A percentile compares a stretch with the other conserved stretches of the same genome.
These are phyloP conservation scores for Volutella citrinella DNA, from an alignment of 2,329 filamentous ascomycete genomes.

Conservation along the genomic window DNA sequence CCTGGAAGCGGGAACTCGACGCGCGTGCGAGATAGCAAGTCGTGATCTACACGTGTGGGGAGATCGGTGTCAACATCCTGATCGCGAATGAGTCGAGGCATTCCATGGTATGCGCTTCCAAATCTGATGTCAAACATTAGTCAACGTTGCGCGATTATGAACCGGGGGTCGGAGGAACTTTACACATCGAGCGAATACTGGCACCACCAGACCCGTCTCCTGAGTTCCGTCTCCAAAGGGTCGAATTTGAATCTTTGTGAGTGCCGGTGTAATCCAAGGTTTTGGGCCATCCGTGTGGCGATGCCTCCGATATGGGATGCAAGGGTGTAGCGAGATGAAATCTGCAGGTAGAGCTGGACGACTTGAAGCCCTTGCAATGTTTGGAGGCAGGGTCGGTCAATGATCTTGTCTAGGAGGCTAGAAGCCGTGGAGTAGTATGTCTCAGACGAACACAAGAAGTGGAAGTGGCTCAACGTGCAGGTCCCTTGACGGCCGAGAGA, in stretches of 20 bases:
- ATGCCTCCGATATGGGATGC: conserved; percentile 22
- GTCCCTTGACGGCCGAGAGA: conserved; percentile 11
- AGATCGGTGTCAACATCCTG: conserved; percentile 25
- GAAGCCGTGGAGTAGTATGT: conserved; percentile 16
- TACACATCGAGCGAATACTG: conserved; percentile 24
- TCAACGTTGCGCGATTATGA: too few relatives aligned
- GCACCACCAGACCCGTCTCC: conserved; percentile 24
- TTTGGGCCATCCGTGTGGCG: conserved; percentile 22
- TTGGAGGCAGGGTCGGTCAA: conserved; percentile 14
- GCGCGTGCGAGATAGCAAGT: conserved; percentile 19
- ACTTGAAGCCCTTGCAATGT: conserved; percentile 21
- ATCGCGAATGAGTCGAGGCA: conserved; percentile 24
- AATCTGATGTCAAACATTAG: conserved; percentile 9
- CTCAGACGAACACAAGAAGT: conserved; percentile 21
- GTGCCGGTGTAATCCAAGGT: conserved; percentile 22
- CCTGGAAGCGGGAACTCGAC: conserved; percentile 23
- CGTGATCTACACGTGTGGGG: conserved; percentile 21
- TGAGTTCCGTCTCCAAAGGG: conserved; percentile 22
- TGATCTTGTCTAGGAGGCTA: conserved; percentile 11
- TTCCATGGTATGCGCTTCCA: conserved; percentile 22
- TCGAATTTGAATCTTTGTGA: conserved; percentile 25
- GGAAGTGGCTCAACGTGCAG: conserved; percentile 11
- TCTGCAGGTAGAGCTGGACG: conserved; percentile 21
- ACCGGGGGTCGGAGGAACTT: too few relatives aligned
- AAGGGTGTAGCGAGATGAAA: conserved; percentile 17